Evolutionary conservation across 108 stramenopile genomes (phyloP).

Genomic region (Epipyxis sp.): DNA sequence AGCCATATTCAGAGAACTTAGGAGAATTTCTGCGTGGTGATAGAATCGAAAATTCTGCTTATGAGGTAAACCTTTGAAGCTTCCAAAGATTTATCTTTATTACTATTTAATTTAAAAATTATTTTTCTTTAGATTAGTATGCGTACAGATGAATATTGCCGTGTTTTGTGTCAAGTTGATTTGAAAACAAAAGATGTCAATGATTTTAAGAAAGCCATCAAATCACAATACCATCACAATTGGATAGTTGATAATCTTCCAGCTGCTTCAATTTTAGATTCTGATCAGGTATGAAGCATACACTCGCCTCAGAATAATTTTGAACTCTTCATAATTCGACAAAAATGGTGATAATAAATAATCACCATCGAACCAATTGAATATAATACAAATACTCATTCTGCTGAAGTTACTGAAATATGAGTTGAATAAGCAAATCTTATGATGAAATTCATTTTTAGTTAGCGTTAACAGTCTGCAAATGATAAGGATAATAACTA

Average conservation of each 20-base stretch:
- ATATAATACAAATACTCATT: too few relatives aligned
- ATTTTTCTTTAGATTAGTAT: constrained; percentile 63
- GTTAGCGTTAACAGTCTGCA: too few relatives aligned
- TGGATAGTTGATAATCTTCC: constrained; percentile 99
- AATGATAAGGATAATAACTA: too few relatives aligned
- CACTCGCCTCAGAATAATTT: too few relatives aligned
- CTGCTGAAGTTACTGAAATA: too few relatives aligned
- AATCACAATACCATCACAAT: constrained; percentile 67
- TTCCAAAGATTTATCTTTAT: background rate
- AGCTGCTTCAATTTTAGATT: constrained; percentile 67
- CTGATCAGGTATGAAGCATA: constrained; percentile 38
- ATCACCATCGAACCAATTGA: too few relatives aligned
- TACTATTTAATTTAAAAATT: too few relatives aligned
- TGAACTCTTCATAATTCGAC: too few relatives aligned
- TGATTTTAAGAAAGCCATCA: constrained; percentile 53
- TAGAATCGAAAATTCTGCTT: constrained; percentile 92
- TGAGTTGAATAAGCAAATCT: too few relatives aligned
- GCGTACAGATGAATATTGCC: constrained; percentile 89
- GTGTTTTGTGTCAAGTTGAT: constrained; percentile 69
- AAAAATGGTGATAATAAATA: too few relatives aligned
- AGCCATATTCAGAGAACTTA: constrained; percentile 75
- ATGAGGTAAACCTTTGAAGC: constrained; percentile 40
- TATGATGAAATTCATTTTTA: too few relatives aligned
- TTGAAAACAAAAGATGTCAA: constrained; percentile 63
- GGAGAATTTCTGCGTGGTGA: constrained; percentile 96